phyloP scores from a whole-genome alignment of 1,284 basidiomycete genomes.

The Clitocybe nebularis region DNA sequence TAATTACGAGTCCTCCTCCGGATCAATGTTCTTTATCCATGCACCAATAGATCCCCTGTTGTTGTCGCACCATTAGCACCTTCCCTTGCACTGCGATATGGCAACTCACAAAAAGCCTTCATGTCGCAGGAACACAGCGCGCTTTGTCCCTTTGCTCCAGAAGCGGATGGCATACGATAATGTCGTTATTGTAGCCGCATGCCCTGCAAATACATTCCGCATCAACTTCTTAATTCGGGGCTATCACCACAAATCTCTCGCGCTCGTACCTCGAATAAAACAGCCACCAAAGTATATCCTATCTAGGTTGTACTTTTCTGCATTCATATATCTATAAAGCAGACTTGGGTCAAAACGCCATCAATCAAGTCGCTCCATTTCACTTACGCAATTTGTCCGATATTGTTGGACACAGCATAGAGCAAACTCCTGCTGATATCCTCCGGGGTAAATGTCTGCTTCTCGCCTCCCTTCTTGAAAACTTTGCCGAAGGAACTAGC shows the following conservation, averaged over 20 bases:
- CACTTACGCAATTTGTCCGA: conserved; percentile 97
- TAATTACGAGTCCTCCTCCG: conserved; percentile 23
- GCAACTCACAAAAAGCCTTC: conserved; percentile 92
- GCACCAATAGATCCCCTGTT: conserved; percentile 85
- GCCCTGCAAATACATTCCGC: conserved; percentile 52
- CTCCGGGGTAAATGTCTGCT: conserved; percentile 80
- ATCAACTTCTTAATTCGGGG: conserved; percentile 9
- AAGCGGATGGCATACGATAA: conserved; percentile 99
- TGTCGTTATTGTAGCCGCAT: conserved; percentile 96
- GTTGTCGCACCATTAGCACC: conserved; percentile 14
- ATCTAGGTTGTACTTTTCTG: conserved; percentile 96
- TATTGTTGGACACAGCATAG: conserved; percentile 98
- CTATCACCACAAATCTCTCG: conserved; percentile 2
- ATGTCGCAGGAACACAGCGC: conserved; percentile 94
- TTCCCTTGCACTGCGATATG: conserved; percentile 10
- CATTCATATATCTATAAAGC: conserved; percentile 91
- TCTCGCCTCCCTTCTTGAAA: conserved; percentile 84
- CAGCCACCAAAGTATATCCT: conserved; percentile 99
- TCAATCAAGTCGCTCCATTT: conserved; percentile 14
- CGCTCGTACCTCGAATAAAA: conserved; percentile 87
- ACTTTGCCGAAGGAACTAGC: conserved; percentile 99
- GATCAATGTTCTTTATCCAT: conserved; percentile 91
- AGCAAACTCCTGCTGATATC: conserved; percentile 94
- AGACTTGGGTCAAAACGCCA: conserved; percentile 7
- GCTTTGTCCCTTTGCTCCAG: conserved; percentile 98